Evolutionary conservation across 768 basidiomycete genomes (phyloP), one percentile per base, ranked within the genome.

Genomic region (Tulasnella sp.): DNA sequence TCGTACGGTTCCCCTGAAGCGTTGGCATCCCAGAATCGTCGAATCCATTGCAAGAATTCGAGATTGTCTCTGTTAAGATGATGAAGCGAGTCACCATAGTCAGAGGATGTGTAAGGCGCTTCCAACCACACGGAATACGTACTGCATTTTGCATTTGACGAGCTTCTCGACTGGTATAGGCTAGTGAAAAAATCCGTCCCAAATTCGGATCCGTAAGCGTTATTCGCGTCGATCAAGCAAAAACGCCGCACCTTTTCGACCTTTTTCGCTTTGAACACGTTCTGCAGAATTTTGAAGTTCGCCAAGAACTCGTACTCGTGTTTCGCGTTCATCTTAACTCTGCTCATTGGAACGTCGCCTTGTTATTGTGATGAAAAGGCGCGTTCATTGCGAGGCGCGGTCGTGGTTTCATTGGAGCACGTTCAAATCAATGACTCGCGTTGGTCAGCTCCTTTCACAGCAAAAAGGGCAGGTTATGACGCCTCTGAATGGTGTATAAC

Each of bases 111-210:
- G 13, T 0, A 13, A n/a, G 18, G 23, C 18, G 32, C 20, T 51
- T 61, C 18, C 5, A 39, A 46, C 39, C 20, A 9, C 3, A 18
- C 23, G 13, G 5, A 67, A 35, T 10, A 91, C 93, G 84, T 86
- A 93, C 92, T 98, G 97, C 96, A 99, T 99, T 87, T 98, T 99
- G 87, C 98, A 99, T 85, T 96, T 96, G 71, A 94, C 90, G 48
- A 99, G 90, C 82, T 88, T 92, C 81, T 99, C 97, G n/a, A 99
- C 92, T 9, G 89, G 93, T 84, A 99, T 96, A 37, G 96, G 96
- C 95, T 98, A 81, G 44, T 44, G 15, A 44, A 44, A n/a, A 44
- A 44, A 1, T 44, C 3, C 44, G 16, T 44, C 44, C 44, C 44
- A 18, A 15, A 44, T 44, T 44, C 15, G 44, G 3, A 44, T 18